These are phyloP conservation scores for Azolla pinnata DNA, from an alignment of 75 land plant species.

Conservation along the genomic window DNA sequence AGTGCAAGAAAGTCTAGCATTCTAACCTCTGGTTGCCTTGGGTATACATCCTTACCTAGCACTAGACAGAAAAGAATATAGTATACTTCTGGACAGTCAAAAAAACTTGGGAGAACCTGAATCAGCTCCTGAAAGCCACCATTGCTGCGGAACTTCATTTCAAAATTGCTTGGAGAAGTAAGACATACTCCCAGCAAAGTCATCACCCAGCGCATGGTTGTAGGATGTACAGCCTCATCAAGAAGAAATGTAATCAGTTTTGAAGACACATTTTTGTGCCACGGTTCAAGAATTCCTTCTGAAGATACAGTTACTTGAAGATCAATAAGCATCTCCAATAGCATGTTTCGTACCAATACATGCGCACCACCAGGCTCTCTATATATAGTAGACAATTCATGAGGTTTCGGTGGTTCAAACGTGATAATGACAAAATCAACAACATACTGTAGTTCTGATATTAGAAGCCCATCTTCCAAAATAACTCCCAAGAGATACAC, in stretches of 20 bases:
- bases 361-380: slow-evolving; percentile 83
- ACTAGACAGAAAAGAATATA: slow-evolving; percentile 77
- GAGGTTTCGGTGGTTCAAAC: slow-evolving; percentile 79
- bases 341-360: slow-evolving; percentile 91
- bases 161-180: slow-evolving; percentile 74
- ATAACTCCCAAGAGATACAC: slow-evolving; percentile 80
- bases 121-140: slow-evolving; percentile 74
- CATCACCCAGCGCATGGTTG: slow-evolving; percentile 96
- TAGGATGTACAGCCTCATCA: slow-evolving; percentile 94
- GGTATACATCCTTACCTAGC: slow-evolving; percentile 88
- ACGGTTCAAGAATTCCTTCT: slow-evolving; percentile 75
- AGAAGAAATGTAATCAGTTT: slow-evolving; percentile 79
- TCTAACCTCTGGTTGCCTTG: slow-evolving; percentile 91
- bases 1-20: slow-evolving; percentile 91
- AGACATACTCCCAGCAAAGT: slow-evolving; percentile 93
- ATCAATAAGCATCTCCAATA: slow-evolving; percentile 98
- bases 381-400: slow-evolving; percentile 22
- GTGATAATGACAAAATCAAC: slow-evolving; percentile 97
- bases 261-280: slow-evolving; percentile 97
- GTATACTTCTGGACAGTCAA: slow-evolving; percentile 91
- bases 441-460: slow-evolving; percentile 72
- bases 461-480: slow-evolving; percentile 85
- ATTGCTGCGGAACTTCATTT: slow-evolving; percentile 62
- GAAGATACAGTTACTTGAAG: slow-evolving; percentile 71
- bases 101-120: slow-evolving; percentile 81